phyloP scores from a whole-genome alignment of 352 stramenopile genomes.

The Pythium myriotylum region DNA sequence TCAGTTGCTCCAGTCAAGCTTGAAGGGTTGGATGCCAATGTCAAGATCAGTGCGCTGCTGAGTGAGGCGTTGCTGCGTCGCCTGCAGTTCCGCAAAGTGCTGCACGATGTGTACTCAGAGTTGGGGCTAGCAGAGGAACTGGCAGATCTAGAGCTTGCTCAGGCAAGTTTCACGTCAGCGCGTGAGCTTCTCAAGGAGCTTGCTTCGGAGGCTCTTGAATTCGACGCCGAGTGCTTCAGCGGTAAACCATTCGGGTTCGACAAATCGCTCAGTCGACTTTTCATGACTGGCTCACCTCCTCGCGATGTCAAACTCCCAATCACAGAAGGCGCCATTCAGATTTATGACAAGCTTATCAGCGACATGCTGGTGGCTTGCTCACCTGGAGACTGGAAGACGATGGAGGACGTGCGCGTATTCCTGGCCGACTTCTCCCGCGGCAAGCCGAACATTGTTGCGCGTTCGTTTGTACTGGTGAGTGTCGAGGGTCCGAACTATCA shows the following conservation, averaged over 20 bases:
- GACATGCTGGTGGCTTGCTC: conserved; percentile 67
- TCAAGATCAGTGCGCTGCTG: conserved; percentile 48
- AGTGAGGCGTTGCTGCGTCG: conserved; percentile 69
- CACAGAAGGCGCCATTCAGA: conserved; percentile 49
- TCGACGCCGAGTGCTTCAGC: conserved; percentile 66
- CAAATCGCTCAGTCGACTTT: conserved; percentile 65
- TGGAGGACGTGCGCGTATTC: conserved; percentile 85
- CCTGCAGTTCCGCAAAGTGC: conserved; percentile 49
- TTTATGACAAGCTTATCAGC: conserved; percentile 55
- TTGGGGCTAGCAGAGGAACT: conserved; percentile 47
- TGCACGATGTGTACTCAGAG: conserved; percentile 23
- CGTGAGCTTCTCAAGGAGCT: conserved; percentile 49
- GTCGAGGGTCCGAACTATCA: too few species aligned
- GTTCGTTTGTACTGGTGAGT: conserved; percentile 83
- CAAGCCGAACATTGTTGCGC: conserved; percentile 67
- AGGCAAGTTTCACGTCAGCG: conserved; percentile 43
- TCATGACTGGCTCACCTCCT: conserved; percentile 69
- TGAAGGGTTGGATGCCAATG: conserved; percentile 53
- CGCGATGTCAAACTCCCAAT: conserved; percentile 69
- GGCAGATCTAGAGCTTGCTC: conserved; percentile 44
- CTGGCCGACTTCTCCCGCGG: conserved; percentile 72
- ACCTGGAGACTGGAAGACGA: conserved; percentile 60
- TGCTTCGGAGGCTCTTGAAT: conserved; percentile 60
- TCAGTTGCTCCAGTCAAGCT: conserved; percentile 21
- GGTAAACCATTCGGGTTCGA: conserved; percentile 79